Evolutionary conservation across 2,329 filamentous ascomycete species (phyloP), one percentile per base, ranked within the genome.

Genomic region (Lasiodiplodia citricola): DNA sequence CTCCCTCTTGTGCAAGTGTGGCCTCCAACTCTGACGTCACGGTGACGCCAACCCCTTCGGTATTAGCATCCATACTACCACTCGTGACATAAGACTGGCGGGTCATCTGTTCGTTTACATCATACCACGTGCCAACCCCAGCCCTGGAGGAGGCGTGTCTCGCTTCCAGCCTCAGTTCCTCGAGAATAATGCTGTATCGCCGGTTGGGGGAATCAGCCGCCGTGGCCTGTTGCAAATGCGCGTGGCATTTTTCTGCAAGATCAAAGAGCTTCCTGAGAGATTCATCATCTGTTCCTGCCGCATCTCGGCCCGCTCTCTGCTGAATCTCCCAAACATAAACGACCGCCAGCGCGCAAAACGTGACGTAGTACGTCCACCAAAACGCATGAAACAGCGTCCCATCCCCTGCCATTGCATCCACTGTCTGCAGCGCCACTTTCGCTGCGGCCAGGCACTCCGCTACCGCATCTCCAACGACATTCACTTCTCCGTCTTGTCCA

Each of bases 241-340:
- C 75, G 54, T 84, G 77, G 68, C 83, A 84, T 16, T 75, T 74
- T 66, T 84, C 82, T 2, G 82, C 83, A 4, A 83, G 77, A 13
- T 76, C 72, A 28, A 84, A 79, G 1, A 84, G 74, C 14, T 77
- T 70, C 1, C 13, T 44, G 10, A 56, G 31, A 1, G 35, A 11
- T 7, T 1, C 21, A 5, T 37, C 18, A 5, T 18, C 37, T 52
- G 58, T 25, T 13, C 28, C 51, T 4, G 47, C 44, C 4, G 63
- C 31, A 4, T 68, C 54, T 5, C 28, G 35, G 10, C 68, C 31
- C 10, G 16, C 68, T 21, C 71, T 73, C 28, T 75, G 77, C 68
- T 84, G 82, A 16, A 86, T 84, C 7, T 82, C 77, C 79, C 82
- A 85, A 0, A 86, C 81, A 31, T 85, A 85, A 0, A 83, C 77